Evolutionary conservation across 192 early-diverging fungal genomes (phyloP), one percentile per base, ranked within the genome.

Genomic region (Rhizophlyctis rosea): DNA sequence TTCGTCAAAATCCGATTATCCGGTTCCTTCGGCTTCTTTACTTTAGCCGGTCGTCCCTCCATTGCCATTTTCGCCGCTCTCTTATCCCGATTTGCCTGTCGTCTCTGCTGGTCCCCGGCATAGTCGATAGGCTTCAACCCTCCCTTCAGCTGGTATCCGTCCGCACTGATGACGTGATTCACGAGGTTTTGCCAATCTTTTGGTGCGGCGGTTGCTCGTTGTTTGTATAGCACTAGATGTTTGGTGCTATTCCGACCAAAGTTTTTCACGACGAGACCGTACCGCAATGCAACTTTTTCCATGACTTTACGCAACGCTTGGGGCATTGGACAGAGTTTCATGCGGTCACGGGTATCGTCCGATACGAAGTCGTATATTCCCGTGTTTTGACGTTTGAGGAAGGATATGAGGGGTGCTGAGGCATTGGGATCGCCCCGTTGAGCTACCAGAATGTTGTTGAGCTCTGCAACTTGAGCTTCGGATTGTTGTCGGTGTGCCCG

Each of bases 241-340:
- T 70, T 69, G 30, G 27, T 30, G 28, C 35, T 61, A n/a, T 64
- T 54, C 21, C 48, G 53, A 16, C 75, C 75, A 2, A 52, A 25
- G n/a, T 35, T 61, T 36, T 34, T 63, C 16, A 47, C n/a, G 24
- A 30, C 28, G 16, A 71, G 57, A 18, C 49, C 24, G 54, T 68
- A 76, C 13, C 27, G 32, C 23, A 13, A 11, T 3, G 70, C 70
- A 30, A 71, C 30, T 14, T 13, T 18, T n/a, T 54, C 47, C 29
- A 64, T 57, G 21, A 72, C 54, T 13, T 47, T 18, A 14, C 69
- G 69, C n/a, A 71, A 33, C 4, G 62, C 70, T 9, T 21, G 28
- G 9, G 69, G 70, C 74, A 76, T 71, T 3, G 69, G 47, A 25
- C 61, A 44, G 13, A 72, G 66, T n/a, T 24, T n/a, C 24, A 67